Evolutionary conservation across 164 flowering plant species (phyloP), one percentile per base, ranked within the genome.

Genomic region (Piper longum): DNA sequence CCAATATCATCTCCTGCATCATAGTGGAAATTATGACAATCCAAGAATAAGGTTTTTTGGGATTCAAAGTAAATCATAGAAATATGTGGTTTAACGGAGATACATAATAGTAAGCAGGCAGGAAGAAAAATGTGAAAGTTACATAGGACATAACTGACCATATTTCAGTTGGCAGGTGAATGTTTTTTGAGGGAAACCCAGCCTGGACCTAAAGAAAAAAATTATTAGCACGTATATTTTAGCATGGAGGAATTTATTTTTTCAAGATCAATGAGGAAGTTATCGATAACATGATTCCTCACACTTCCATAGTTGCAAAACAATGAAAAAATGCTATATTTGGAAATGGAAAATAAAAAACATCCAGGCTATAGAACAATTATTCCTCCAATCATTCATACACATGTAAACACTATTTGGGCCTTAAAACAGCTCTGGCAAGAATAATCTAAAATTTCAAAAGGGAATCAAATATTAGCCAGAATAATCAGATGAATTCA

Each of bases 111-210:
- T 48, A 16, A 11, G 5, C 8, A 40, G 57, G 56, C 41, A 40
- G 12, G n/a, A 63, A 8, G 26, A 8, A 19, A 26, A 41, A 48
- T 36, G 36, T 26, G 4, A n/a, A 39, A 43, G 41, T 51, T 57
- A 45, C 76, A 72, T 68, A 83, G 85, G 79, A 70, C 66, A 77
- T 59, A 11, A 48, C 52, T 48, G 52, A 48, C 52, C 52, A 48
- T 48, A 48, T 2, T 73, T 80, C 54, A 75, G 78, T 62, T 51
- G 80, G 71, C 77, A 70, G 36, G 73, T 51, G 56, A 72, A 61
- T 61, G 65, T 55, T 59, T 66, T 79, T 57, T 54, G 61, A 3
- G 75, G 72, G 66, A 73, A 69, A 62, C 62, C 43, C 61, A 70
- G 62, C 59, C 56, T 65, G 18, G 56, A 62, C 78, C 85, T 81